Conservation (phyloP, 129 eudicot genomes). For the carrot (Daucus carota) region DH1_v3.0 NC_030384.2:28192001-28192500, state of each 20-base stretch:
- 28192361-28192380: background rate
- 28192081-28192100: constrained; percentile 62
- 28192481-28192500: no score
- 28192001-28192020: no score
- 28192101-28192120: constrained; percentile 70
- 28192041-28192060: constrained; percentile 52
- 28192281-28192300: constrained; percentile 42
- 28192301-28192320: constrained; percentile 34
- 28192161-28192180: constrained; percentile 35
- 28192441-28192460: no score
- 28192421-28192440: background rate
- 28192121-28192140: constrained; percentile 72
- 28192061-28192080: constrained; percentile 56
- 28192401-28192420: background rate
- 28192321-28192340: background rate
- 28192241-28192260: constrained; percentile 49
- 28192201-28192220: constrained; percentile 66
- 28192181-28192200: constrained; percentile 58
- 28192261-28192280: constrained; percentile 49
- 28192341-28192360: no score
- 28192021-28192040: background rate
- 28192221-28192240: constrained; percentile 73
- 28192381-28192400: background rate
- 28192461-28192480: no score
- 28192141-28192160: constrained; percentile 22